phyloP scores from a whole-genome alignment of 345 rosid genomes.

The Camelina hispida region DNA sequence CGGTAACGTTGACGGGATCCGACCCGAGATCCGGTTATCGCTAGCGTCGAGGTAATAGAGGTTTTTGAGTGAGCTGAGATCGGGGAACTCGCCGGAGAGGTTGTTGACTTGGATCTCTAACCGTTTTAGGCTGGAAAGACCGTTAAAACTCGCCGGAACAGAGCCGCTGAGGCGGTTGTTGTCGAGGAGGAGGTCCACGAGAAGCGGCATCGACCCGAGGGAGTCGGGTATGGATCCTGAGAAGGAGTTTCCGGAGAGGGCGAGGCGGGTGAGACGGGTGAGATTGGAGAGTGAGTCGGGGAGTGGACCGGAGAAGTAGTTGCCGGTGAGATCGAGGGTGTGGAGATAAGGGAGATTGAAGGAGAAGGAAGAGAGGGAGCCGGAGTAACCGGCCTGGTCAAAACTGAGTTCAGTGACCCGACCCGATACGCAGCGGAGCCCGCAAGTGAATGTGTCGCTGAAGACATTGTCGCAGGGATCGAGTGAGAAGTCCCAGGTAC shows the following conservation, averaged over 20 bases:
- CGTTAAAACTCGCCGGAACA: slow-evolving; percentile 59
- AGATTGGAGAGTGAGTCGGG: slow-evolving; percentile 60
- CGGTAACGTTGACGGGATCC: slow-evolving; percentile 58
- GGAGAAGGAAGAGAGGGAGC: slow-evolving; percentile 54
- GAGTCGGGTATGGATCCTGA: slow-evolving; percentile 70
- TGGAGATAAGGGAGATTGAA: slow-evolving; percentile 69
- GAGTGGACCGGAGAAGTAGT: slow-evolving; percentile 64
- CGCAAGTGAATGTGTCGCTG: slow-evolving; percentile 80
- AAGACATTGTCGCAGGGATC: slow-evolving; percentile 86
- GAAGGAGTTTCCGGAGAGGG: slow-evolving; percentile 65
- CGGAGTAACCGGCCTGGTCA: slow-evolving; percentile 84
- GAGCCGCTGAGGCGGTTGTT: slow-evolving; percentile 64
- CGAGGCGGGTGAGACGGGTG: slow-evolving; percentile 64
- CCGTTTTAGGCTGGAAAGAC: slow-evolving; percentile 54
- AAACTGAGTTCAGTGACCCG: slow-evolving; percentile 81
- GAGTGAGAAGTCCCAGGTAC: slow-evolving; percentile 80
- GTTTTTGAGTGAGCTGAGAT: slow-evolving; percentile 56
- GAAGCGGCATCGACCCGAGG: slow-evolving; percentile 56
- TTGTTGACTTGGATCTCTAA: slow-evolving; percentile 78
- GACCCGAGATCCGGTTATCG: slow-evolving; percentile 69
- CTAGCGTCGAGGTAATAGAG: slow-evolving; percentile 71
- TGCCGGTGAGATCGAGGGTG: slow-evolving; percentile 68
- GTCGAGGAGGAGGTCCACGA: slow-evolving; percentile 72
- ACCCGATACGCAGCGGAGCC: slow-evolving; percentile 71
- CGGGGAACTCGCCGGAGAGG: slow-evolving; percentile 68